These are phyloP conservation scores for Cryptococcus sp. DNA, from an alignment of 1,284 basidiomycete species.

Conservation along the genomic window DNA sequence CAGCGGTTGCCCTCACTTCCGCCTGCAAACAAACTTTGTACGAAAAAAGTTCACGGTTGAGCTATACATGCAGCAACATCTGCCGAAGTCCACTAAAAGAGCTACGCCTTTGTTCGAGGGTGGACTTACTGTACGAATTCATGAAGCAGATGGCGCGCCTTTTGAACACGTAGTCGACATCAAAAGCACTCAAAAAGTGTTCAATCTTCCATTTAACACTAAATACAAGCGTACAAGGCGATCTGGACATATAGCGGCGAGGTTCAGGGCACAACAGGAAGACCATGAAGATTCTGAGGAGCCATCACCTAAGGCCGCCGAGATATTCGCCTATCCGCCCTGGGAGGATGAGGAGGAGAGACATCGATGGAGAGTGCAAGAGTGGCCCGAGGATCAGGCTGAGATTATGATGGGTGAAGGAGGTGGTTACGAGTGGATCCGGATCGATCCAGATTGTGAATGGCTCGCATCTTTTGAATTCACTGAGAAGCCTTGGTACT, in stretches of 20 bases:
- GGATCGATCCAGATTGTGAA: constrained; percentile 98
- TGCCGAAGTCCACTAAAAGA: constrained; percentile 70
- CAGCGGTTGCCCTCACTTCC: constrained; percentile 89
- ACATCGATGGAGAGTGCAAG: constrained; percentile 90
- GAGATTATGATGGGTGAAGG: constrained; percentile 86
- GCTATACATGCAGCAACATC: constrained; percentile 84
- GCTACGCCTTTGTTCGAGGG: constrained; percentile 89
- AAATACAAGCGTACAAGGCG: constrained; percentile 96
- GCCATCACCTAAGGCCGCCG: constrained; percentile 50
- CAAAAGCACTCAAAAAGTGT: constrained; percentile 76
- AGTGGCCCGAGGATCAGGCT: constrained; percentile 98
- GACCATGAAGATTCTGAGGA: constrained; percentile 88
- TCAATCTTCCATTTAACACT: constrained; percentile 98
- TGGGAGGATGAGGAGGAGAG: constrained; percentile 89
- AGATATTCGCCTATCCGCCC: constrained; percentile 89
- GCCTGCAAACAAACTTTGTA: constrained; percentile 87
- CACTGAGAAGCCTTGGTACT: constrained; percentile 97
- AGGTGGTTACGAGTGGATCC: constrained; percentile 88
- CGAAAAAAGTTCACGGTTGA: constrained; percentile 98
- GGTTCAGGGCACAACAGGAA: constrained; percentile 72
- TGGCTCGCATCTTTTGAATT: constrained; percentile 93
- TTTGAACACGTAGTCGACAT: constrained; percentile 98
- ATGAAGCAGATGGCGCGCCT: constrained; percentile 97
- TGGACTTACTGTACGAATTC: constrained; percentile 96
- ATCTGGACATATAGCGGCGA: constrained; percentile 65